Conservation (phyloP, 106 monocot species). For the Iris macrosiphon region DNA sequence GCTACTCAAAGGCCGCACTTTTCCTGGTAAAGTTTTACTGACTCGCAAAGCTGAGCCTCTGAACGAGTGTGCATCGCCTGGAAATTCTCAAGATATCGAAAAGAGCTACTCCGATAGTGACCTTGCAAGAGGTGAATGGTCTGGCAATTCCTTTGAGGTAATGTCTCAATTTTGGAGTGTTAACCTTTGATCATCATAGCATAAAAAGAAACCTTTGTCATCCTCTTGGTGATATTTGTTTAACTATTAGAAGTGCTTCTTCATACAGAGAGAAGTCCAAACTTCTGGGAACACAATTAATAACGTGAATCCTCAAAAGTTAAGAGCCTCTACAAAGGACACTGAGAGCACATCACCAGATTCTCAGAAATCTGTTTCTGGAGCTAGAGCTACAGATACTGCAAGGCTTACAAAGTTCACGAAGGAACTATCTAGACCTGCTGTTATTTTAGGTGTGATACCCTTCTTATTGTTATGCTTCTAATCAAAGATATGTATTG, state of each 20-base stretch:
- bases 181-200: slow-evolving; percentile 7
- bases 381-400: slow-evolving; percentile 88
- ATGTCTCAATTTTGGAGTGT: slow-evolving; percentile 3
- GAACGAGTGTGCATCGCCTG: slow-evolving; percentile 30
- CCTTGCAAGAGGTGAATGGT: slow-evolving; percentile 24
- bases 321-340: slow-evolving; percentile 23
- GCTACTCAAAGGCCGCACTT: slow-evolving; percentile 84
- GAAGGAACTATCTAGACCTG: slow-evolving; percentile 64
- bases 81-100: slow-evolving; percentile 22
- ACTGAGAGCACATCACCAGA: slow-evolving; percentile 31
- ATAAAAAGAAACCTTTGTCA: no score
- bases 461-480: background rate
- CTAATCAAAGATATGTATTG: background rate
- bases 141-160: slow-evolving; percentile 52
- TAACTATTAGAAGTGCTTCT: slow-evolving; percentile 8
- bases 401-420: slow-evolving; percentile 80
- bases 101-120: slow-evolving; percentile 46
- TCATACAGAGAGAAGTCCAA: slow-evolving; percentile 36
- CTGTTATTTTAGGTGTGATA: slow-evolving; percentile 74
- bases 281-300: slow-evolving; percentile 22
- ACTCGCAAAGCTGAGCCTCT: slow-evolving; percentile 60
- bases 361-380: slow-evolving; percentile 42
- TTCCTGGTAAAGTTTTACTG: slow-evolving; percentile 91
- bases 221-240: background rate
- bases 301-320: slow-evolving; percentile 31